Base-by-base conservation (phyloP, 202 grass and related monocot genomes). In the Cymbopogon flexuosus region DNA sequence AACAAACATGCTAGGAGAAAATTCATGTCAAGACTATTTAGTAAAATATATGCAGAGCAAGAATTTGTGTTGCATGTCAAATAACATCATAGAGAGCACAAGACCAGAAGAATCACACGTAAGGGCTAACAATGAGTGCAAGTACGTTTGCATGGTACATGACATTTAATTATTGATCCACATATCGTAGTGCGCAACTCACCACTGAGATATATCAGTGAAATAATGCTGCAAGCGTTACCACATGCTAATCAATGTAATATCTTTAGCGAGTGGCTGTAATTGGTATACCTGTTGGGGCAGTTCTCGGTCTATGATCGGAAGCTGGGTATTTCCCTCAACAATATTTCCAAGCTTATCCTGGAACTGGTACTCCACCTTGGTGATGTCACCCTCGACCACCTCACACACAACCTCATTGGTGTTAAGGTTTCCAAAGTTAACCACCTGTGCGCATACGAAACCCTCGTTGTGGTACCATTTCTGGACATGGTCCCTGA, bases 381-480 rank as follows among this genome's bases (percentile, higher is more conserved):
- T 90, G 5, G 94, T 94, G 52, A 97, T 94, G 41, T 97, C 91
- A 33, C 94, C 94, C 63, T 97, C 94, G 0, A 97, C 89, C 8
- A 97, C 94, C 88, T 97, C 94, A 21, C 91, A 97, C 14, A 97
- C 91, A 80, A 97, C 94, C 33, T 97, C 92, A 21, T 59, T 92
- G 14, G 94, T 97, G 78, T 97, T 97, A 56, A 97, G 82, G 34
- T 97, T 97, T 70, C 94, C 94, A 29, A 97, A 97, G 81, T 97
- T 97, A 10, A 97, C 94, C 30, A 97, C 94, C 84, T 97, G 94
- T 9, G 94, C 94, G 1, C 94, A 97, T 9, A 93, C 94, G 39
- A 94, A 97, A 37, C 94, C 94, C 79, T 97, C 94, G 19, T 94
- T 93, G 40, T 94, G 90, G 86, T 97, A 97, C 94, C 94, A 97